Percentiles rank a stretch among this genome's conserved stretches.
phyloP scores from a whole-genome alignment of 768 basidiomycete genomes.

The Mycena pura region DNA sequence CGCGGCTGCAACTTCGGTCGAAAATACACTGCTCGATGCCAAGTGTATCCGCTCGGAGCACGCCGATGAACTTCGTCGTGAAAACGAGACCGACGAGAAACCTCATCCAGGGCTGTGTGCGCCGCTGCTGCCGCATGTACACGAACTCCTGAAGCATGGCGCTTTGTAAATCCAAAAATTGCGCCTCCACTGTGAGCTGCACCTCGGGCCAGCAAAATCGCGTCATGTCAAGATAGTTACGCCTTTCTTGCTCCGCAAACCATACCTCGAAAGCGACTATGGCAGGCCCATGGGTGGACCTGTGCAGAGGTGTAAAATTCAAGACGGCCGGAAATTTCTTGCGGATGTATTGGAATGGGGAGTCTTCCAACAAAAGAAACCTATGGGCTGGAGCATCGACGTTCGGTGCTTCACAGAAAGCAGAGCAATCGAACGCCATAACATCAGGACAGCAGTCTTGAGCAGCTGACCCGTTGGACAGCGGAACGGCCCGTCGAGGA shows the following conservation, averaged over 20 bases:
- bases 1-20: slow-evolving; percentile 7
- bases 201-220: slow-evolving; percentile 13
- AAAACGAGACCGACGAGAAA: slow-evolving; percentile 3
- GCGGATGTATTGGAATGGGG: slow-evolving; percentile 6
- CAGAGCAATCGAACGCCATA: neutral
- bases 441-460: slow-evolving; percentile 14
- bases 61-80: slow-evolving; percentile 6
- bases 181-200: neutral
- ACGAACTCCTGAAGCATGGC: slow-evolving; percentile 9
- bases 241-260: neutral
- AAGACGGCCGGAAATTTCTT: neutral
- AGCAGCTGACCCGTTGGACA: slow-evolving; percentile 1
- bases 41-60: slow-evolving; percentile 15
- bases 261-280: neutral
- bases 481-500: slow-evolving; percentile 1
- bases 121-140: slow-evolving; percentile 12
- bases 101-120: slow-evolving; percentile 18
- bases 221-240: neutral
- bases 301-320: neutral
- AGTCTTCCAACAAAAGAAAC: neutral
- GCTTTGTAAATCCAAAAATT: neutral
- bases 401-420: neutral
- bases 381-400: neutral
- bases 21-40: slow-evolving; percentile 13
- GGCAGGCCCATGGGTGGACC: neutral